Conservation (phyloP, 331 rosid genomes). For the Pyrus hybrid region DNA sequence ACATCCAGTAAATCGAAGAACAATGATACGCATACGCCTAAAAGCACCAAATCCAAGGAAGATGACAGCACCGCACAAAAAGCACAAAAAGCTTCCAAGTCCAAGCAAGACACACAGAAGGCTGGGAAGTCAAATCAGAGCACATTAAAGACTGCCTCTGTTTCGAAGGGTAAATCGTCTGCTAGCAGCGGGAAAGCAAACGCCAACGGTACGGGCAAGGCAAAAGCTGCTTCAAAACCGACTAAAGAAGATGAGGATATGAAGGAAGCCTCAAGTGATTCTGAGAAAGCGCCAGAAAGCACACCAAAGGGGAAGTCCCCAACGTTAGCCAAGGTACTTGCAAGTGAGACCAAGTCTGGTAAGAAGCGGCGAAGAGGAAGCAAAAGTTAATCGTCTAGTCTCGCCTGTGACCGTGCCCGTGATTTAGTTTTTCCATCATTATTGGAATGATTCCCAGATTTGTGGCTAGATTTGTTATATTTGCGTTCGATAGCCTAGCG, state of each 20-base stretch:
- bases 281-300: constrained; percentile 26
- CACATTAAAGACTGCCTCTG: constrained; percentile 31
- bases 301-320: constrained; percentile 38
- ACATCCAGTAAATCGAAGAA: constrained; percentile 37
- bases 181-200: constrained; percentile 47
- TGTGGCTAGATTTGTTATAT: constrained; percentile 41
- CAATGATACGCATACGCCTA: constrained; percentile 27
- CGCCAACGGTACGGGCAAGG: constrained; percentile 39
- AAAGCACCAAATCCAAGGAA: constrained; percentile 46
- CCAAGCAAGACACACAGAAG: constrained; percentile 48
- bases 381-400: constrained; percentile 19
- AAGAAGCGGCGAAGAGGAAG: constrained; percentile 60
- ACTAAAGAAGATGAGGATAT: constrained; percentile 28
- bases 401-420: neutral
- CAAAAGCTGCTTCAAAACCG: constrained; percentile 43
- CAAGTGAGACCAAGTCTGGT: constrained; percentile 45
- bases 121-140: constrained; percentile 54
- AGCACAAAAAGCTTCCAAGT: constrained; percentile 32
- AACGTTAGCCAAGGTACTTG: constrained; percentile 35
- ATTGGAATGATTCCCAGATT: constrained; percentile 28
- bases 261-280: constrained; percentile 29
- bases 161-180: constrained; percentile 46
- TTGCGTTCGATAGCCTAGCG: constrained; percentile 33
- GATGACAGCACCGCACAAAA: constrained; percentile 33
- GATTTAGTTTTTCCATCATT: constrained; percentile 31